These are phyloP conservation scores for Conticribra weissflogii DNA, from an alignment of 108 stramenopile genomes.

Conservation along the genomic window DNA sequence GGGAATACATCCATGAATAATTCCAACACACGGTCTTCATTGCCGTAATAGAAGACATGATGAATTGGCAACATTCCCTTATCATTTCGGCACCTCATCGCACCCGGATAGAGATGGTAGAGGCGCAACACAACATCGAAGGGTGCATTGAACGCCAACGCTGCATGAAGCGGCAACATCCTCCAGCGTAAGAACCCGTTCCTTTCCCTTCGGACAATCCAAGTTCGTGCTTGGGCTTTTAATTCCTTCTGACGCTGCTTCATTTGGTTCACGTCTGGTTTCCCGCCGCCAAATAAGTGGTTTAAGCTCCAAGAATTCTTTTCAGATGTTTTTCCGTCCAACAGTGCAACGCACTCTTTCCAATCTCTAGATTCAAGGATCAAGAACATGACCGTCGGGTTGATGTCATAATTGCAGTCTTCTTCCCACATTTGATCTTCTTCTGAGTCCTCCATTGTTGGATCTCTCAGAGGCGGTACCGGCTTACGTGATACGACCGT, in stretches of 20 bases:
- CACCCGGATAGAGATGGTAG: conserved; percentile 59
- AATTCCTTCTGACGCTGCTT: conserved; percentile 36
- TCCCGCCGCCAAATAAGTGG: conserved; percentile 21
- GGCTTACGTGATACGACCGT: conserved; percentile 25
- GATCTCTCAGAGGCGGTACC: conserved; percentile 43
- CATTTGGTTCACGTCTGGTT: conserved; percentile 17
- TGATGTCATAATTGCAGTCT: conserved; percentile 68
- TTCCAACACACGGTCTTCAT: conserved; percentile 56
- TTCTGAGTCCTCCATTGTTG: conserved; percentile 43
- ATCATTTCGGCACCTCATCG: conserved; percentile 61
- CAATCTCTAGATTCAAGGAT: conserved; percentile 67
- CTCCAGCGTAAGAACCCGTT: conserved; percentile 67
- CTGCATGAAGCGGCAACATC: conserved; percentile 62
- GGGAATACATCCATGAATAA: conserved; percentile 70
- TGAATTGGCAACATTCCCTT: conserved; percentile 67
- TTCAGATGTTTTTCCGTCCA: conserved; percentile 40
- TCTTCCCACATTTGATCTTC: conserved; percentile 46
- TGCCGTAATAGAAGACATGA: conserved; percentile 59
- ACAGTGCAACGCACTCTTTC: conserved; percentile 54
- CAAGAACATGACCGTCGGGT: conserved; percentile 71
- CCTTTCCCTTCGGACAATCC: conserved; percentile 69
- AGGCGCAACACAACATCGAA: conserved; percentile 56
- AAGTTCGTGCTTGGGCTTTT: conserved; percentile 57
- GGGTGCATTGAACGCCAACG: conserved; percentile 66
- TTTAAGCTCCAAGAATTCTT: conserved; percentile 33